Evolutionary conservation across 495 filamentous ascomycete genomes (phyloP).

Genomic region (Chlorociboria aeruginascens): DNA sequence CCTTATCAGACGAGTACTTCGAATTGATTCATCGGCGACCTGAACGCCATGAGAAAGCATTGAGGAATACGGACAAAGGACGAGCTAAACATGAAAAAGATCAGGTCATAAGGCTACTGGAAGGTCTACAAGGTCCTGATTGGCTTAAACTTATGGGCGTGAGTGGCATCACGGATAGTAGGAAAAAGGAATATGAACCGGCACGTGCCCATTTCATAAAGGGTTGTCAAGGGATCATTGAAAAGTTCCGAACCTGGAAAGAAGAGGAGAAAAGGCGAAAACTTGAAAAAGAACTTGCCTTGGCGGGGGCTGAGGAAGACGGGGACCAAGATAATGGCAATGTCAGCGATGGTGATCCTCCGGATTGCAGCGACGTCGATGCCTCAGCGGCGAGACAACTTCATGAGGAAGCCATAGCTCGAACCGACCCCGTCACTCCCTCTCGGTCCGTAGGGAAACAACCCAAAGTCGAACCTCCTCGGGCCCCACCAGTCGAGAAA

Average conservation of each 20-base stretch:
- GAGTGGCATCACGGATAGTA: conserved; percentile 67
- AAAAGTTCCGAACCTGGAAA: conserved; percentile 80
- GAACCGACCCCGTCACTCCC: conserved; percentile 6
- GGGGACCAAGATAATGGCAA: conserved; percentile 16
- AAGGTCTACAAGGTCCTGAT: conserved; percentile 78
- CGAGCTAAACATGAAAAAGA: conserved; percentile 85
- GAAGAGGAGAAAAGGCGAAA: conserved; percentile 81
- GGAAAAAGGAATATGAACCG: conserved; percentile 74
- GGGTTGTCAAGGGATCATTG: conserved; percentile 65
- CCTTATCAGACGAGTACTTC: conserved; percentile 56
- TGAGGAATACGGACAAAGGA: conserved; percentile 87
- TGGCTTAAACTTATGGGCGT: conserved; percentile 95
- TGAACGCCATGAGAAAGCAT: conserved; percentile 81
- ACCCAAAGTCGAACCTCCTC: conserved; percentile 4
- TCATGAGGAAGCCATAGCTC: conserved; percentile 52
- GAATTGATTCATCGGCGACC: conserved; percentile 61
- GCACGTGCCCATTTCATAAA: conserved; percentile 73
- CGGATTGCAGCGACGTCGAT: conserved; percentile 60
- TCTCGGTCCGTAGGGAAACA: conserved; percentile 1
- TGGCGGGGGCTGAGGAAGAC: conserved; percentile 32
- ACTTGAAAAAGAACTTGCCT: conserved; percentile 48
- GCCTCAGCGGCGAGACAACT: conserved; percentile 61
- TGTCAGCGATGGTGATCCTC: conserved; percentile 37
- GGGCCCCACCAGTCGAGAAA: conserved; percentile 27
- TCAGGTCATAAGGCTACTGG: conserved; percentile 72